Conservation (phyloP, 208 protist genomes). For the Leptomonas pyrrhocoris region DNA sequence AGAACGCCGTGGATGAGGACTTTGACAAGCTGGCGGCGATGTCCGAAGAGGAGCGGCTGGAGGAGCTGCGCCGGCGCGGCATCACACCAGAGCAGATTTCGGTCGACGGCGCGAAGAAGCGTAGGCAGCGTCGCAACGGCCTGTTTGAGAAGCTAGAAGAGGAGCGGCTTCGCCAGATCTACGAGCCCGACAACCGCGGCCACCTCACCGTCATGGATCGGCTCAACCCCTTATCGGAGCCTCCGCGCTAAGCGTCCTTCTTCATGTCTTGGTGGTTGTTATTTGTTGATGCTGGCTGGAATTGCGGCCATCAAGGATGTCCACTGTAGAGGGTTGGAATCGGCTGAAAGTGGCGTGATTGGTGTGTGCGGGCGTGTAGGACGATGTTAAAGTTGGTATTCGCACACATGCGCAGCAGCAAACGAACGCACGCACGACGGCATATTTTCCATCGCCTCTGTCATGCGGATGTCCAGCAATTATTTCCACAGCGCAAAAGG, state of each 20-base stretch:
- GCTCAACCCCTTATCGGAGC: conserved; percentile 22
- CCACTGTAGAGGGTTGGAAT: no score
- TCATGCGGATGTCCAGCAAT: no score
- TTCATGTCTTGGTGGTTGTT: background rate
- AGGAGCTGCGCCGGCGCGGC: conserved; percentile 49
- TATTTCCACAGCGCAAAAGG: no score
- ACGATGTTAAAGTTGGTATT: no score
- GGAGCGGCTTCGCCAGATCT: conserved; percentile 39
- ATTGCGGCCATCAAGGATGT: no score
- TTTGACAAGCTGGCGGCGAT: conserved; percentile 31
- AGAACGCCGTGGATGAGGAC: conserved; percentile 43
- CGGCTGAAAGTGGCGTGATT: no score
- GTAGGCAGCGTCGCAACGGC: conserved; percentile 34
- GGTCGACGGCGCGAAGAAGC: conserved; percentile 31
- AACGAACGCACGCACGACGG: no score
- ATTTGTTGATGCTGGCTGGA: background rate
- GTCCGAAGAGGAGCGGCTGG: conserved; percentile 48
- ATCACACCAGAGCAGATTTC: conserved; percentile 42
- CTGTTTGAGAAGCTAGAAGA: conserved; percentile 69
- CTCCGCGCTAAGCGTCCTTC: conserved; percentile 18
- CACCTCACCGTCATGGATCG: conserved; percentile 31
- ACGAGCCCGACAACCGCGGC: conserved; percentile 34
- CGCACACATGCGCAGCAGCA: no score
- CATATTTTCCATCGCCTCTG: no score
- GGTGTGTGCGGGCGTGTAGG: no score